Evolutionary conservation across 495 filamentous ascomycete genomes (phyloP).

Genomic region (Penicillium nucicola): DNA sequence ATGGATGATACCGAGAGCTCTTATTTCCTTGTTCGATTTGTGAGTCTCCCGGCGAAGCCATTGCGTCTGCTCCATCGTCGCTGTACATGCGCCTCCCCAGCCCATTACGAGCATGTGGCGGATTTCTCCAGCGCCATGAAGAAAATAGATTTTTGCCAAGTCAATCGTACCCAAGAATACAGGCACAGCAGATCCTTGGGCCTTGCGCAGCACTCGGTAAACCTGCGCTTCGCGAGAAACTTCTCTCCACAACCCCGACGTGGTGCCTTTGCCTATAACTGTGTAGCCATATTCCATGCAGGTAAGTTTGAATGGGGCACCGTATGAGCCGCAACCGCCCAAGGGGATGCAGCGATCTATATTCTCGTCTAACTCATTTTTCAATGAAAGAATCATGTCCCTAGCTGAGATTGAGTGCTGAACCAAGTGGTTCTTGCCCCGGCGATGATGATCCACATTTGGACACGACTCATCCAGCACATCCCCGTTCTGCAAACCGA

Average conservation of each 20-base stretch:
- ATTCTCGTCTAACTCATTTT: constrained; percentile 27
- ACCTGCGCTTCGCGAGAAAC: constrained; percentile 40
- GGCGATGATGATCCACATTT: constrained; percentile 37
- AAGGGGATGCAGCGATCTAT: constrained; percentile 25
- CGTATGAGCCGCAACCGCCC: constrained; percentile 17
- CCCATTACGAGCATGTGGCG: constrained; percentile 46
- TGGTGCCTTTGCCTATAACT: constrained; percentile 46
- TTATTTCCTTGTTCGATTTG: constrained; percentile 15
- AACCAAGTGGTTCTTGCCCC: neutral
- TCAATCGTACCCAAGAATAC: constrained; percentile 44
- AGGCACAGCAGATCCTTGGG: constrained; percentile 37
- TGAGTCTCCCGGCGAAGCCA: constrained; percentile 6
- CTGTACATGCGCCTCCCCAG: constrained; percentile 35
- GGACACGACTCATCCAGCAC: constrained; percentile 38
- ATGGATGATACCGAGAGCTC: constrained; percentile 15
- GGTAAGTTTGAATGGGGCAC: constrained; percentile 40
- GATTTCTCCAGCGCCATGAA: constrained; percentile 36
- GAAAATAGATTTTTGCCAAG: constrained; percentile 32
- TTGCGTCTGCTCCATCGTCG: constrained; percentile 9
- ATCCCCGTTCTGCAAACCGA: constrained; percentile 29
- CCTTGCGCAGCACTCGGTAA: constrained; percentile 29
- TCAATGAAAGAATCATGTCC: constrained; percentile 11
- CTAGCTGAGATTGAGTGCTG: constrained; percentile 18
- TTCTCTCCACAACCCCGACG: constrained; percentile 22
- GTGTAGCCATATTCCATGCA: constrained; percentile 44